Conservation (phyloP, 2,329 filamentous ascomycete genomes). For the Magnaporthales sp. region DNA sequence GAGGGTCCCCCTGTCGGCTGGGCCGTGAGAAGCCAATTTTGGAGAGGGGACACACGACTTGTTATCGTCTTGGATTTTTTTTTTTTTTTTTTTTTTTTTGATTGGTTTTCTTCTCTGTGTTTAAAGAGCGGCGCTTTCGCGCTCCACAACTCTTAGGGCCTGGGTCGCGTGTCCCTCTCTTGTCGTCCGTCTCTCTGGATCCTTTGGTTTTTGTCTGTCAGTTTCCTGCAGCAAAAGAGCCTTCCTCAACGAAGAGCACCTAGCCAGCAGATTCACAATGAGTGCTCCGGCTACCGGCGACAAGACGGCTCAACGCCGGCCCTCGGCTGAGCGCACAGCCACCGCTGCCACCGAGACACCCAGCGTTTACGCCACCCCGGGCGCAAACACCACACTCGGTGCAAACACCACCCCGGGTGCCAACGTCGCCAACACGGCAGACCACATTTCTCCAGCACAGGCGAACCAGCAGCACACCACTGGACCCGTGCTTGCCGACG, state of each 20-base stretch:
- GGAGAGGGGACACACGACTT: background rate
- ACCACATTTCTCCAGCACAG: background rate
- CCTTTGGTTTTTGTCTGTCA: background rate
- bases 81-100: background rate
- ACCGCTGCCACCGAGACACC: background rate
- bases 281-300: background rate
- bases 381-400: background rate
- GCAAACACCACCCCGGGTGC: background rate
- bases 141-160: background rate
- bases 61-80: background rate
- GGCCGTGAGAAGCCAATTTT: background rate
- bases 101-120: background rate
- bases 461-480: background rate
- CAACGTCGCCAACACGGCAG: background rate
- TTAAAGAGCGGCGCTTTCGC: background rate
- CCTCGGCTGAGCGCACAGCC: constrained; percentile 2
- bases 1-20: background rate
- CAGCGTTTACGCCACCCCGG: background rate
- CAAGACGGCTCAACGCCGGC: background rate
- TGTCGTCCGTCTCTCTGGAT: background rate
- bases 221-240: background rate
- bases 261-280: background rate
- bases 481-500: background rate
- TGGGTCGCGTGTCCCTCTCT: background rate
- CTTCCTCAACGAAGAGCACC: background rate